Evolutionary conservation across 331 rosid species (phyloP).

Genomic region (Arachis monticola): DNA sequence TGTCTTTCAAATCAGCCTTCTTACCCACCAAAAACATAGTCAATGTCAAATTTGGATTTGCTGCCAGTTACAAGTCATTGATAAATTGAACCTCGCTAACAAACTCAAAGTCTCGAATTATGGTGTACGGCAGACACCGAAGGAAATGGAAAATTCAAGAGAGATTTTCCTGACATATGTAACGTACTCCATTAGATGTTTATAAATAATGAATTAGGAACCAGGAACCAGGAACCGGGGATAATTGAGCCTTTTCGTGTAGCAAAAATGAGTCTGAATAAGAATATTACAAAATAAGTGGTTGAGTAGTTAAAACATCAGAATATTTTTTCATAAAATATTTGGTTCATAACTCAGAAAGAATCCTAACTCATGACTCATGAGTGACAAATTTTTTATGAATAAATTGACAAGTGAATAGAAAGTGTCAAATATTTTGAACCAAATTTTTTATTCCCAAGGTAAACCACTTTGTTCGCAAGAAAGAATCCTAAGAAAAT

Average conservation of each 20-base stretch:
- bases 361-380: too few relatives aligned
- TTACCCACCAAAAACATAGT: conserved; percentile 71
- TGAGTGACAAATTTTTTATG: too few relatives aligned
- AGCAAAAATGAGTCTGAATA: background rate
- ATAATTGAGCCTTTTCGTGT: background rate
- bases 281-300: too few relatives aligned
- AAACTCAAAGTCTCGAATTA: background rate
- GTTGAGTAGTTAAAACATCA: too few relatives aligned
- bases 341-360: too few relatives aligned
- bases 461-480: conserved; percentile 52
- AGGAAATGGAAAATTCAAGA: background rate
- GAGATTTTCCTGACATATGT: background rate
- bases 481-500: conserved; percentile 69
- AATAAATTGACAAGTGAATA: too few relatives aligned
- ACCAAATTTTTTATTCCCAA: too few relatives aligned
- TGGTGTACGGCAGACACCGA: background rate
- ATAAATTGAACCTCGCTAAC: background rate
- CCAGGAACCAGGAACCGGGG: background rate
- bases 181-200: too few relatives aligned
- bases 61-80: conserved; percentile 37
- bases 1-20: conserved; percentile 70
- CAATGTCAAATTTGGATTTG: conserved; percentile 61
- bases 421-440: too few relatives aligned
- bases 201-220: background rate
- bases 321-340: too few relatives aligned